These are phyloP conservation scores for Emergomyces orientalis DNA, from an alignment of 2,329 filamentous ascomycete genomes.

Conservation along the genomic window DNA sequence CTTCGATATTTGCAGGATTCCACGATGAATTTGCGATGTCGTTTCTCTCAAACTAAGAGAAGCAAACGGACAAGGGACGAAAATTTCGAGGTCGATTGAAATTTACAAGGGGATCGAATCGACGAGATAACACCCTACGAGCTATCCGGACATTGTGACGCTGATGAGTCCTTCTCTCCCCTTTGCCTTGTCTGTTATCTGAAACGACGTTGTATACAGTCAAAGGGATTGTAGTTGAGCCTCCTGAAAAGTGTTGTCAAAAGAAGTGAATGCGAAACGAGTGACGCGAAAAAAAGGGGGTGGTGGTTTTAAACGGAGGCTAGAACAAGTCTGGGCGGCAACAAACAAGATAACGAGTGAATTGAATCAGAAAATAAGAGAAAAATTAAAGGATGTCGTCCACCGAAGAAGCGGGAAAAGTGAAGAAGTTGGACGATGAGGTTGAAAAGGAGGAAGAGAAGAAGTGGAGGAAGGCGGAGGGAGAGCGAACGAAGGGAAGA, in stretches of 20 bases:
- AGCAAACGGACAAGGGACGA: background rate
- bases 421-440: slow-evolving; percentile 6
- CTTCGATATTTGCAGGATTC: background rate
- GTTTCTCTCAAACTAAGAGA: background rate
- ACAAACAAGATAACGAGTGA: slow-evolving; percentile 10
- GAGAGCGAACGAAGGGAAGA: background rate
- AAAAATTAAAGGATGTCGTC: slow-evolving; percentile 8
- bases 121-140: background rate
- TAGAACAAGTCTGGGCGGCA: slow-evolving; percentile 16
- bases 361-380: slow-evolving; percentile 9
- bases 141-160: background rate
- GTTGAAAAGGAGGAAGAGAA: slow-evolving; percentile 14
- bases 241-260: slow-evolving; percentile 2
- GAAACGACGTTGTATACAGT: background rate
- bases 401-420: slow-evolving; percentile 3
- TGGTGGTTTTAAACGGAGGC: slow-evolving; percentile 9
- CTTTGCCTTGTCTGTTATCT: background rate
- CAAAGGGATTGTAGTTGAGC: background rate
- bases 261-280: slow-evolving; percentile 9
- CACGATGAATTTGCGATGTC: background rate
- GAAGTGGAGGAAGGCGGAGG: slow-evolving; percentile 12
- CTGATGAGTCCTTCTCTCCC: background rate
- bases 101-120: background rate
- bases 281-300: slow-evolving; percentile 5
- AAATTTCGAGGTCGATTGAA: background rate